Base-by-base conservation (phyloP, 2,329 filamentous ascomycete species). In the Aspergillus fumigatus region DNA sequence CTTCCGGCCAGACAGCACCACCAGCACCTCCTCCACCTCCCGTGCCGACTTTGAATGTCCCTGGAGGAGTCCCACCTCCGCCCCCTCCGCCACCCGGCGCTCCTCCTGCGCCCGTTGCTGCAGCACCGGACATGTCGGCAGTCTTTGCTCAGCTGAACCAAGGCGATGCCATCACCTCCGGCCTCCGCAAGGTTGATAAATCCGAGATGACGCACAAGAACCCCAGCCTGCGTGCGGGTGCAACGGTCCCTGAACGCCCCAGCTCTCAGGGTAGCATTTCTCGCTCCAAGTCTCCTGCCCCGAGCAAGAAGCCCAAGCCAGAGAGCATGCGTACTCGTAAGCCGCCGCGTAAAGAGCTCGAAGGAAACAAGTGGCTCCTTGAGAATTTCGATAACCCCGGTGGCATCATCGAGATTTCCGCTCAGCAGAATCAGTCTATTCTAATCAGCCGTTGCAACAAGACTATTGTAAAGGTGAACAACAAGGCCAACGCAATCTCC, bases 171-270 rank as follows among this genome's bases (percentile, higher is more conserved):
- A 90, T 99, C 58, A 99, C 94, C 3, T 86, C 90, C 63, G 87
- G 89, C 32, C 82, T 99, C 38, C 88, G 89, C 64, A 99, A 97
- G 80, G 94, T 99, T 51, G 93, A 97, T 77, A 88, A 88, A 70
- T 94, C 89, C 53, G 83, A 97, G 74, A 97, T 97, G 93, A 99
- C 94, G 58, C 94, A 99, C 78, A 97, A 97, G 80, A 99, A 99
- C 76, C 94, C 94, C 14, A 85, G 87, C 9, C 80, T 99, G 56
- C 87, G 94, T 60, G 84, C 89, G 25, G 80, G 80, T 59, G 88
- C 89, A 11, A 82, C 84, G 1, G 90, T 93, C 3, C 81, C 89
- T 1, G 80, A 80, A 56, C 77, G 82, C 56, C 81, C 80, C 53
- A 77, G 79, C 53, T 78, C 77, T 50, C 73, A 75, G 27, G 83